Percentiles rank a stretch among this genome's conserved stretches.
phyloP scores from a whole-genome alignment of 2,329 filamentous ascomycete species.

The Monosporascus sp. region DNA sequence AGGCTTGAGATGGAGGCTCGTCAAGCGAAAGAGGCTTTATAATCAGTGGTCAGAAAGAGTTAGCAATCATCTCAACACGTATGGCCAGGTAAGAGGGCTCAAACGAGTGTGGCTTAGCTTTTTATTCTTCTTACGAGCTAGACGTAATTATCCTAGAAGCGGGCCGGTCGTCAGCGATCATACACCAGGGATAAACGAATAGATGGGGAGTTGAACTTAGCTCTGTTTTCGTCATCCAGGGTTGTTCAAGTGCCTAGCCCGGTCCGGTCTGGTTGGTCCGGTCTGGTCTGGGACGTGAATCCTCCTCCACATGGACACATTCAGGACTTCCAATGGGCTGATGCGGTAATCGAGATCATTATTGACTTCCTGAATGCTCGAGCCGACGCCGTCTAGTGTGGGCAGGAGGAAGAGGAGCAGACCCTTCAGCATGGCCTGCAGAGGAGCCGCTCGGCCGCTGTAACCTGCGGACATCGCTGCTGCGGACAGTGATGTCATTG shows the following conservation, averaged over 20 bases:
- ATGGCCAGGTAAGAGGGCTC: no score
- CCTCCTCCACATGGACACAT: no score
- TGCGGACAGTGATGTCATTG: conserved; percentile 1
- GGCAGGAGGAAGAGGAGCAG: neutral
- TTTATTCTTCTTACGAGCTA: neutral
- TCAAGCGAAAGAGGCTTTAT: neutral
- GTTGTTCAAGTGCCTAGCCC: neutral
- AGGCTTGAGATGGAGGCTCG: neutral
- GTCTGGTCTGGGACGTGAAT: neutral
- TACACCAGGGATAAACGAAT: no score
- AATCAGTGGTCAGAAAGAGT: no score
- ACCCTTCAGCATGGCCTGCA: conserved; percentile 1
- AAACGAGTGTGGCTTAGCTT: conserved; percentile 5
- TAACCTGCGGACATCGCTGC: neutral
- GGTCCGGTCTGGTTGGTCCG: neutral
- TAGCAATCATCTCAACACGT: neutral
- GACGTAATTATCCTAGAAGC: no score
- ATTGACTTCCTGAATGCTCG: conserved; percentile 1
- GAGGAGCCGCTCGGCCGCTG: neutral
- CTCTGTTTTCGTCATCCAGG: neutral
- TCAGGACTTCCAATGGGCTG: no score
- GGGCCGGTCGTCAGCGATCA: neutral
- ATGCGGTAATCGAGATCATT: neutral
- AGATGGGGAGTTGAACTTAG: no score
- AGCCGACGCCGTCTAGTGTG: conserved; percentile 1